phyloP scores from a whole-genome alignment of 2,329 filamentous ascomycete genomes.

The Venturiaceae sp. region DNA sequence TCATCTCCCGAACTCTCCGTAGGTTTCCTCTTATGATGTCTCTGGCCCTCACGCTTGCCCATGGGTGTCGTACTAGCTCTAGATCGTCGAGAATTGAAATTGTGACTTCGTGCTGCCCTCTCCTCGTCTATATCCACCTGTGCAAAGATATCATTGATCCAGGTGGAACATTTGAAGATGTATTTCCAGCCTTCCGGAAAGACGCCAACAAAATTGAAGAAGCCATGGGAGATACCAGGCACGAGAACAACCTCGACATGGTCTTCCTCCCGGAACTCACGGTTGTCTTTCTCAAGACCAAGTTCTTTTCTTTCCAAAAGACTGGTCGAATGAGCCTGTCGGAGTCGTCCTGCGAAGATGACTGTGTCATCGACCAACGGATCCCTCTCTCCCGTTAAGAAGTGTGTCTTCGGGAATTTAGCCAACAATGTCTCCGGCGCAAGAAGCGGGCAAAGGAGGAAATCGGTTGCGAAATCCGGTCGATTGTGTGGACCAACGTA shows the following conservation, averaged over 20 bases:
- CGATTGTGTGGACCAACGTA: conserved; percentile 92
- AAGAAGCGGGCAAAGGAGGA: conserved; percentile 78
- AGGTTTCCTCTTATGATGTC: conserved; percentile 40
- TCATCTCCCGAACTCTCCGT: conserved; percentile 62
- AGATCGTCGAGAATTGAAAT: background rate
- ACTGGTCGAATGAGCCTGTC: conserved; percentile 60
- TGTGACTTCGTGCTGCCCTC: background rate
- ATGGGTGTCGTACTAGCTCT: conserved; percentile 15
- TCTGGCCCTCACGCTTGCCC: conserved; percentile 3
- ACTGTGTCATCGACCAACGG: conserved; percentile 95
- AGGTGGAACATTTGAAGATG: conserved; percentile 66
- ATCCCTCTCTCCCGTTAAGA: conserved; percentile 90
- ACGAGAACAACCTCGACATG: conserved; percentile 76
- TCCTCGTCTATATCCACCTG: background rate
- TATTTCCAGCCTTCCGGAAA: conserved; percentile 89
- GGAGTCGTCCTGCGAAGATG: conserved; percentile 83
- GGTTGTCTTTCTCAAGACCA: conserved; percentile 39
- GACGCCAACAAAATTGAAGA: conserved; percentile 79
- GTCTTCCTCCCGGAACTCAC: conserved; percentile 58
- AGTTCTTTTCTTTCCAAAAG: conserved; percentile 46
- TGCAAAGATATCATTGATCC: conserved; percentile 71
- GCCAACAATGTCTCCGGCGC: conserved; percentile 77
- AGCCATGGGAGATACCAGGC: conserved; percentile 85
- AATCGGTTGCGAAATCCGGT: conserved; percentile 87
- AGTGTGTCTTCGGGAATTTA: conserved; percentile 88